Evolutionary conservation across 2,329 filamentous ascomycete genomes (phyloP).

Genomic region (Ambrosiella xylebori): DNA sequence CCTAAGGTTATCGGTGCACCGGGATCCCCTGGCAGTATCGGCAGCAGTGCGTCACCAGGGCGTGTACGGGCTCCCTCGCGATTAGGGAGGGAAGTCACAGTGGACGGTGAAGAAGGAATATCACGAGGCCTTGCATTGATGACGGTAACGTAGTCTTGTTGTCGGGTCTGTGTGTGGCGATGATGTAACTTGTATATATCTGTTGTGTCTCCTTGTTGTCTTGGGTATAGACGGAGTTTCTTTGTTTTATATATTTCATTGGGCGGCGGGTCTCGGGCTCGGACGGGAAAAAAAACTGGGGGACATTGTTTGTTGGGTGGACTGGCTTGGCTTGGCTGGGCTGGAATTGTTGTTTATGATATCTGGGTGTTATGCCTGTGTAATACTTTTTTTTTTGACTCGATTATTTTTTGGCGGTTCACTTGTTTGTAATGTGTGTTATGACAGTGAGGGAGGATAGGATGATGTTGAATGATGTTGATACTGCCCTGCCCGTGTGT

Average conservation of each 20-base stretch:
- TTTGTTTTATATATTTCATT: not conserved
- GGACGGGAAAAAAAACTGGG: not conserved
- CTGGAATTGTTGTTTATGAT: slow-evolving; percentile 6
- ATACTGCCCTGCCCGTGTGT: not conserved
- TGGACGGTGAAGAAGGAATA: slow-evolving; percentile 3
- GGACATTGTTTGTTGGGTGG: not conserved
- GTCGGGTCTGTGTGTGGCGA: not conserved
- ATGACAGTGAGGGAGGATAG: not conserved
- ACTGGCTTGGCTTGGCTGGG: not conserved
- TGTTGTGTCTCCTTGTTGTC: not conserved
- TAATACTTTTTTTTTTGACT: slow-evolving; percentile 1
- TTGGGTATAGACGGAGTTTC: not conserved
- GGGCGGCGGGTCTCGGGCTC: not conserved
- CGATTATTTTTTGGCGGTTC: not conserved
- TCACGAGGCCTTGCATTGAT: not conserved
- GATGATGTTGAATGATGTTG: not conserved
- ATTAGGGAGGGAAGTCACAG: slow-evolving; percentile 1
- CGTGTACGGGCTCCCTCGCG: not conserved
- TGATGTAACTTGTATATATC: slow-evolving; percentile 1
- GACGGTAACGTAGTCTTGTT: not conserved
- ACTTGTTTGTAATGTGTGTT: not conserved
- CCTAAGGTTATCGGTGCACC: slow-evolving; percentile 23
- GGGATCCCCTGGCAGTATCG: not conserved
- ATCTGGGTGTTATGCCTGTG: slow-evolving; percentile 5
- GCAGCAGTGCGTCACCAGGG: slow-evolving; percentile 16